Evolutionary conservation across 2,329 filamentous ascomycete species (phyloP), one percentile per base, ranked within the genome.

Genomic region (Sarocladiaceae sp.): DNA sequence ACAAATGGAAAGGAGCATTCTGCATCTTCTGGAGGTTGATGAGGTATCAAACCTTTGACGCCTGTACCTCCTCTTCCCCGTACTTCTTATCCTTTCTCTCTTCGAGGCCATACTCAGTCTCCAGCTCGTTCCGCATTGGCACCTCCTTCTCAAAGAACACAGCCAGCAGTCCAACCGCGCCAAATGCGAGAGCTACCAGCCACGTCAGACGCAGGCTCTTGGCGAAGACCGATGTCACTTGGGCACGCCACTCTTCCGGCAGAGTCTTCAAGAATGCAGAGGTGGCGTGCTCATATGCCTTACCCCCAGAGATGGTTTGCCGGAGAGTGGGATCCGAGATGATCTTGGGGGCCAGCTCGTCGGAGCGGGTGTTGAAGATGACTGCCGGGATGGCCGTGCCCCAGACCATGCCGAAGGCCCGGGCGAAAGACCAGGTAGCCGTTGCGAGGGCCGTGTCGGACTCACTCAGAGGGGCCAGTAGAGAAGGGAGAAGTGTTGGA

Each of bases 371-470:
- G 35, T 51, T 47, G 13, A 55, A 73, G 23, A 72, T 58, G 3
- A 63, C 58, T 2, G 60, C 61, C 0, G 67, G 63, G 19, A 76
- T 64, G 0, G 68, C 59, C 2, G 69, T 61, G 7, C 70, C 73
- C 55, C 73, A 68, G 3, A 68, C 64, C n/a, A 59, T 53, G 3
- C 73, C 73, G 24, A 76, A 66, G 44, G 56, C 65, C 29, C 72
- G 64, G 46, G 72, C 53, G 46, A 76, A 77, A 0, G 59, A 54
- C 59, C 15, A 53, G 26, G 39, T 50, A 40, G 18, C 44, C 41
- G 16, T 47, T 45, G 6, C 50, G 43, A 16, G 39, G 29, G 11
- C 51, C 46, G 40, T 53, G 47, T 11, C 40, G 24, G 18, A 49
- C 41, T 23, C 52, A 49, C 41, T 47, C 24, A 26, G 49, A 0